Conservation (phyloP, 768 basidiomycete genomes). For the Gymnopilus dilepis region DNA sequence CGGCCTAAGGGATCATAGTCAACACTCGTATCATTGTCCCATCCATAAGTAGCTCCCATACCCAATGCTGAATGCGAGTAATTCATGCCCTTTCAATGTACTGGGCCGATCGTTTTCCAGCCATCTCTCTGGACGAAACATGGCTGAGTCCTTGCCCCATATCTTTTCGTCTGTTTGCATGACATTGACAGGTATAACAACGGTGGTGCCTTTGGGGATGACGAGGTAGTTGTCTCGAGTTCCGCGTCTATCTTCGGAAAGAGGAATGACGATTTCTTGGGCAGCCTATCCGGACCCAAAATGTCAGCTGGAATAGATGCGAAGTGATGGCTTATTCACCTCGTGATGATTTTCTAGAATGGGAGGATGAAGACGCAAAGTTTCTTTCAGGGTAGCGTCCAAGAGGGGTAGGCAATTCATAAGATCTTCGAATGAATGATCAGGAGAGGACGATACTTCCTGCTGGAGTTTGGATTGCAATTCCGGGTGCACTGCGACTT, state of each 20-base stretch:
- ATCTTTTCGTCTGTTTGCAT: constrained; percentile 54
- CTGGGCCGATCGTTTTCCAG: constrained; percentile 40
- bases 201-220: constrained; percentile 60
- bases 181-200: constrained; percentile 61
- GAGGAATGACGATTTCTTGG: constrained; percentile 57
- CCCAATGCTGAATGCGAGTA: constrained; percentile 67
- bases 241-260: constrained; percentile 55
- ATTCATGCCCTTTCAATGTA: constrained; percentile 41
- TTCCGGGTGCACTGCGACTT: constrained; percentile 55
- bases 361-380: constrained; percentile 64
- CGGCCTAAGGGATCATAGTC: constrained; percentile 43
- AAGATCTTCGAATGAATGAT: constrained; percentile 58
- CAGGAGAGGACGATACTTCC: constrained; percentile 49
- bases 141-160: constrained; percentile 65
- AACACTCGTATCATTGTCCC: constrained; percentile 18
- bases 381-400: constrained; percentile 66
- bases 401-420: constrained; percentile 56
- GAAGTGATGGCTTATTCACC: constrained; percentile 31
- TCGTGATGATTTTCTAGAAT: constrained; percentile 72
- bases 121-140: constrained; percentile 71
- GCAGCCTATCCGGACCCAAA: constrained; percentile 44
- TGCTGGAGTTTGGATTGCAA: constrained; percentile 62
- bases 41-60: constrained; percentile 30
- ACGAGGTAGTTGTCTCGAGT: constrained; percentile 47
- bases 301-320: background rate